phyloP scores from a whole-genome alignment of 1,284 basidiomycete species.

The Violaceomyces palustris region DNA sequence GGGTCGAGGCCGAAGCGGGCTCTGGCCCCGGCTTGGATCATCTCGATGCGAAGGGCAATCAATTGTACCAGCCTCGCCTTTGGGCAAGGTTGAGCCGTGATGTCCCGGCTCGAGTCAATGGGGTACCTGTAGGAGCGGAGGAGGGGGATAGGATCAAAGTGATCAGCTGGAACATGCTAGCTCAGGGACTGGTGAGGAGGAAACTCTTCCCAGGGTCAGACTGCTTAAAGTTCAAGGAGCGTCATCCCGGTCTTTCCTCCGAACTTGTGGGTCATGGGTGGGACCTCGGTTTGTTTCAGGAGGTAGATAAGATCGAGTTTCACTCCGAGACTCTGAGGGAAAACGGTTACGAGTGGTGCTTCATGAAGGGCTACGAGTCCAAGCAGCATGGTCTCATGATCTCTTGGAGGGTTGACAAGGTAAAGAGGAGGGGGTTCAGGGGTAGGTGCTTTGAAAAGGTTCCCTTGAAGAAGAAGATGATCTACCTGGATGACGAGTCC shows the following conservation, averaged over 20 bases:
- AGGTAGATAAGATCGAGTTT: slow-evolving; percentile 52
- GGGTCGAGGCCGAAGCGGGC: slow-evolving; percentile 24
- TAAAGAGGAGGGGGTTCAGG: slow-evolving; percentile 7
- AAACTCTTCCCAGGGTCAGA: slow-evolving; percentile 55
- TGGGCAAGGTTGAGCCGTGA: slow-evolving; percentile 13
- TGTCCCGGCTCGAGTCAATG: background rate
- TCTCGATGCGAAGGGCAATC: slow-evolving; percentile 16
- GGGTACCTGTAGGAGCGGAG: background rate
- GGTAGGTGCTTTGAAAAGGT: slow-evolving; percentile 2
- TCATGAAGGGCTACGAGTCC: slow-evolving; percentile 45
- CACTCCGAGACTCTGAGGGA: slow-evolving; percentile 34
- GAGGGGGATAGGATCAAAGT: slow-evolving; percentile 13
- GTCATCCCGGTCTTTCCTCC: slow-evolving; percentile 34
- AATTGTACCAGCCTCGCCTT: slow-evolving; percentile 22
- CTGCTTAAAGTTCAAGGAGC: slow-evolving; percentile 52
- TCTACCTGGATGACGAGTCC: slow-evolving; percentile 35
- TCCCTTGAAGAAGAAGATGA: slow-evolving; percentile 5
- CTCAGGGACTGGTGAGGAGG: slow-evolving; percentile 53
- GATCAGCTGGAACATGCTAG: slow-evolving; percentile 51
- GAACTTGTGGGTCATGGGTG: slow-evolving; percentile 47
- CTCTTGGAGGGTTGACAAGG: slow-evolving; percentile 33
- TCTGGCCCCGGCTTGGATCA: slow-evolving; percentile 17
- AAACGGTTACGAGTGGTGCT: slow-evolving; percentile 39
- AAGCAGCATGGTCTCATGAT: slow-evolving; percentile 50
- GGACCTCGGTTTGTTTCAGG: slow-evolving; percentile 54